Evolutionary conservation across 371 early-diverging fungal genomes (phyloP), one percentile per base, ranked within the genome.

Genomic region (Batrachochytrium dendrobatidis): DNA sequence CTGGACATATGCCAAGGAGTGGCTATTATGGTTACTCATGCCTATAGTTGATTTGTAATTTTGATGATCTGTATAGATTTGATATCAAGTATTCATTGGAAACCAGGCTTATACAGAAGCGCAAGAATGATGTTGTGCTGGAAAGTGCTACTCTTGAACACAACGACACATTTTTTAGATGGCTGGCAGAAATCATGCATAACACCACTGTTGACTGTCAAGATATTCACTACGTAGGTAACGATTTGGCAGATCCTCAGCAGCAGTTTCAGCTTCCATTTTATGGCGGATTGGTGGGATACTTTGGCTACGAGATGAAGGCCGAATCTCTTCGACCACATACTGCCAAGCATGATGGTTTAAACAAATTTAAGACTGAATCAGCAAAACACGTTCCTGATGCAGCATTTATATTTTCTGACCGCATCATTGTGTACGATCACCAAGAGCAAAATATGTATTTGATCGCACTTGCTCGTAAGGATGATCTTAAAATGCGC

Each of bases 221-320:
- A 15, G 15, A n/a, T n/a, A 8, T 48, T 7, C 24, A 68, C 54
- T 51, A 57, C 44, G 60, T 49, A 50, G 53, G 56, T 64, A 57
- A 51, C 32, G 12, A 1, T 35, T 50, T 34, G 25, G 50, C n/a
- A 18, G 8, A 39, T 45, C 44, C 31, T 17, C 10, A 28, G 20
- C 15, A 12, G n/a, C 24, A 24, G 53, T 35, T 76, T 1, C 75
- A 75, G 2, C 83, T 85, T 45, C 73, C 75, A 44, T 92, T 92
- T 52, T 69, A 79, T 22, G 84, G 92, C 51, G 97, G 97, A 0
- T 69, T 94, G 63, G 73, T 91, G 0, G 97, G 97, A 0, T 91
- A 90, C 65, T 83, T 94, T 70, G 92, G 91, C 0, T 96, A 95
- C 63, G 97, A 93, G 60, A 90, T 96, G 93, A 89, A 88, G 64